Percentiles rank a stretch among this genome's conserved stretches.
Evolutionary conservation across 257 asterid species (phyloP).

Genomic region (Nemophila menziesii): DNA sequence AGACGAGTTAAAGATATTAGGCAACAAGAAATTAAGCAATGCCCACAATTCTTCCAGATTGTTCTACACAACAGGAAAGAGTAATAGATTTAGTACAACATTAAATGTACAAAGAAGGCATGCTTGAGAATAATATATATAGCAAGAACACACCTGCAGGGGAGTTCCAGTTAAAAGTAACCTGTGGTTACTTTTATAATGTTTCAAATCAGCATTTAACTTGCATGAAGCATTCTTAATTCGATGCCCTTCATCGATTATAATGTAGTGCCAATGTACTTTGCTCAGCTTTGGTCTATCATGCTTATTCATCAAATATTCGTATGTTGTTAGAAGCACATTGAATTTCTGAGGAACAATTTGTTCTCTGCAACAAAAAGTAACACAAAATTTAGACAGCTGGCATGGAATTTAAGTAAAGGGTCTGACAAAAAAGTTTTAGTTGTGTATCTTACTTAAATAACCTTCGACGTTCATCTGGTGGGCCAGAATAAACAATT

Average conservation of each 20-base stretch:
- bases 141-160: slow-evolving; percentile 51
- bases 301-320: slow-evolving; percentile 97
- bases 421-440: neutral
- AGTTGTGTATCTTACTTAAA: slow-evolving; percentile 41
- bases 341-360: slow-evolving; percentile 89
- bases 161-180: slow-evolving; percentile 98
- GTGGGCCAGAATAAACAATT: slow-evolving; percentile 90
- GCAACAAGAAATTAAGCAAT: slow-evolving; percentile 91
- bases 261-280: slow-evolving; percentile 87
- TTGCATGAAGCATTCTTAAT: slow-evolving; percentile 99
- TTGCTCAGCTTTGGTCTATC: slow-evolving; percentile 96
- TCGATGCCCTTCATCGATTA: slow-evolving; percentile 99
- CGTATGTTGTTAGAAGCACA: slow-evolving; percentile 91
- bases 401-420: neutral
- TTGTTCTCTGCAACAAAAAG: slow-evolving; percentile 62
- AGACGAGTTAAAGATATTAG: slow-evolving; percentile 91
- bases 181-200: slow-evolving; percentile 89
- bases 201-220: slow-evolving; percentile 94
- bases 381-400: slow-evolving; percentile 13
- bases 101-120: neutral
- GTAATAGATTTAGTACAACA: neutral
- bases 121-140: neutral
- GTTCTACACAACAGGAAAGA: slow-evolving; percentile 40
- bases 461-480: slow-evolving; percentile 90
- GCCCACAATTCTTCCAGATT: slow-evolving; percentile 99